phyloP scores from a whole-genome alignment of 2,329 filamentous ascomycete genomes.

The Calonectria naviculata region DNA sequence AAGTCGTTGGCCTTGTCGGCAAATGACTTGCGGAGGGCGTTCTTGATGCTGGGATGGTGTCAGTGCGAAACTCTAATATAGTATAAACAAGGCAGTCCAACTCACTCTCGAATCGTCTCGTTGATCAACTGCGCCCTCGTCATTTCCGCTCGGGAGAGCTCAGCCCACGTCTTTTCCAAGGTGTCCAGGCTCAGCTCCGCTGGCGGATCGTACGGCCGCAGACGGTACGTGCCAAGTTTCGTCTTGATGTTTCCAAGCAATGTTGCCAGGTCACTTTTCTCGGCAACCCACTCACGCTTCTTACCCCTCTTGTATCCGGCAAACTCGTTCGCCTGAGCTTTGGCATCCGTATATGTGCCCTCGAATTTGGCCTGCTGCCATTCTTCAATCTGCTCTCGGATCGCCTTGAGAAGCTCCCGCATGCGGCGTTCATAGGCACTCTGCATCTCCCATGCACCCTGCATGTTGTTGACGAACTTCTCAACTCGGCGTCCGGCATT shows the following conservation, averaged over 20 bases:
- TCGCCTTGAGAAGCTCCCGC: slow-evolving; percentile 81
- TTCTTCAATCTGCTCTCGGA: slow-evolving; percentile 76
- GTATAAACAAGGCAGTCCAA: slow-evolving; percentile 19
- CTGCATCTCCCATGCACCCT: slow-evolving; percentile 99
- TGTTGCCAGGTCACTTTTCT: slow-evolving; percentile 95
- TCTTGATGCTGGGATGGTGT: slow-evolving; percentile 79
- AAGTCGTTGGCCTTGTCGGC: slow-evolving; percentile 99
- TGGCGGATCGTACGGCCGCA: slow-evolving; percentile 92
- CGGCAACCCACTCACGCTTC: slow-evolving; percentile 96
- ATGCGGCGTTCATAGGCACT: slow-evolving; percentile 94
- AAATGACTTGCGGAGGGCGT: slow-evolving; percentile 89
- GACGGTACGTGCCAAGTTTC: slow-evolving; percentile 92
- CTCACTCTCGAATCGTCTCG: slow-evolving; percentile 94
- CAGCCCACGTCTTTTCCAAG: slow-evolving; percentile 85
- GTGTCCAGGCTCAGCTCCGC: slow-evolving; percentile 83
- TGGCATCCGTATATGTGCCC: slow-evolving; percentile 92
- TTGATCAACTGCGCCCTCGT: slow-evolving; percentile 93
- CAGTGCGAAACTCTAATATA: slow-evolving; percentile 32
- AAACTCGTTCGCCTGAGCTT: slow-evolving; percentile 85
- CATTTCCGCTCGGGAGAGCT: slow-evolving; percentile 85
- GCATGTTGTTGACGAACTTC: slow-evolving; percentile 99
- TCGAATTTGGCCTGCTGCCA: slow-evolving; percentile 89
- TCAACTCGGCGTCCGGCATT: slow-evolving; percentile 96
- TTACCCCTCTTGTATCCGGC: slow-evolving; percentile 88
- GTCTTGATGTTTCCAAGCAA: slow-evolving; percentile 98